A percentile compares a stretch with the other conserved stretches of the same genome.
These are phyloP conservation scores for Berberis thunbergii DNA, from an alignment of 164 flowering plant genomes.

Conservation along the genomic window DNA sequence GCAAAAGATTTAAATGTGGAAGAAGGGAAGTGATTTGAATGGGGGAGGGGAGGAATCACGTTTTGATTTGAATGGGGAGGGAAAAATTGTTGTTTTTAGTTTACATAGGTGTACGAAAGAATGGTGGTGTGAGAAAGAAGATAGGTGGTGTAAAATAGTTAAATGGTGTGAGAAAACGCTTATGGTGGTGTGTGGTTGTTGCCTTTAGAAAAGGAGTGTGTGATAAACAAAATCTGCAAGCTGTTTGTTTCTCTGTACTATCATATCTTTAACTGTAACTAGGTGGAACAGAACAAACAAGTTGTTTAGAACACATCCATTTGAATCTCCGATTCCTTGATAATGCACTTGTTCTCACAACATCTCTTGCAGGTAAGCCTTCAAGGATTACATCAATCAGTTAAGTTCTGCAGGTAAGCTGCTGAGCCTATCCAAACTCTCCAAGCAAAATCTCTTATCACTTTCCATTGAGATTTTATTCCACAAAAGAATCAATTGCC, in stretches of 20 bases:
- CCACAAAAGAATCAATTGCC: no score
- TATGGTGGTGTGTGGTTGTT: no score
- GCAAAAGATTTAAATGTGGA: no score
- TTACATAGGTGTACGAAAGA: no score
- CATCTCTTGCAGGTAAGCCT: slow-evolving; percentile 1
- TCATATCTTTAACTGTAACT: background rate
- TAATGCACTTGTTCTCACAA: background rate
- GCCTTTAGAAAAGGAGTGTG: background rate
- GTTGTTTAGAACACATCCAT: background rate
- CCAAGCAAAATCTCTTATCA: background rate
- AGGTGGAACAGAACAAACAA: background rate
- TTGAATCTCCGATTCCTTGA: slow-evolving; percentile 2
- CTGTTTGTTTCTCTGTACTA: background rate
- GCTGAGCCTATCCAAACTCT: background rate
- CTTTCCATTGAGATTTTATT: no score
- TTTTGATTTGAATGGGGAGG: no score
- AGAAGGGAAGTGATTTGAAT: no score
- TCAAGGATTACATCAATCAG: background rate
- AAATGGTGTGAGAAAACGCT: no score
- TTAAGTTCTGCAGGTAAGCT: background rate
- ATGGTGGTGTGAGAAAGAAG: no score
- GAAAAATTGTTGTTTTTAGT: no score
- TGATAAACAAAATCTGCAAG: background rate
- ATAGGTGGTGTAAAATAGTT: no score
- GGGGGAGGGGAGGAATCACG: no score